phyloP scores from a whole-genome alignment of 1,139 yeast genomes.

The Lodderomyces beijingensis region DNA sequence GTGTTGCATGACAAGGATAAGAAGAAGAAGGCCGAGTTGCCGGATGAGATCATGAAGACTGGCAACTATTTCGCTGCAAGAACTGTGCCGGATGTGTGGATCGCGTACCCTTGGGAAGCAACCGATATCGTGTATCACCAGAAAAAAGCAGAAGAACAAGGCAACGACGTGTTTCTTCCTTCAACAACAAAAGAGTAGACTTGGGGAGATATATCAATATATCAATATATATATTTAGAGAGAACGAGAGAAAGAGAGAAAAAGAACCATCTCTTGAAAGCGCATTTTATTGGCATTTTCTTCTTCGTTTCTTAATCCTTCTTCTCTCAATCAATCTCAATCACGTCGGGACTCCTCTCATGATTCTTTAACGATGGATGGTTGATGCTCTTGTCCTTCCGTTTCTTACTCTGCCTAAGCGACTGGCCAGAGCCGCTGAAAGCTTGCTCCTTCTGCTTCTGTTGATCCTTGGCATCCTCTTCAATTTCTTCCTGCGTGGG shows the following conservation, averaged over 20 bases:
- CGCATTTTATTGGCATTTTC: not conserved
- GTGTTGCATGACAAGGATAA: slow-evolving; percentile 92
- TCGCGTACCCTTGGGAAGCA: slow-evolving; percentile 97
- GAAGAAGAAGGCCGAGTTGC: slow-evolving; percentile 78
- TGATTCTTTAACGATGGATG: slow-evolving; percentile 46
- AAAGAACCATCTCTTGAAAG: not conserved
- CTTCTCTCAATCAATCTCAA: slow-evolving; percentile 60
- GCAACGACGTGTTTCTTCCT: slow-evolving; percentile 45
- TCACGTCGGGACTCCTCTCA: slow-evolving; percentile 67
- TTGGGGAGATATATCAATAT: too few species aligned
- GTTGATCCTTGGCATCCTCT: slow-evolving; percentile 18
- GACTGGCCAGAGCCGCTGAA: slow-evolving; percentile 68
- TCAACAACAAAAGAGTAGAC: slow-evolving; percentile 15
- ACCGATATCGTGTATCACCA: slow-evolving; percentile 87
- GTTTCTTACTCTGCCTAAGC: slow-evolving; percentile 66
- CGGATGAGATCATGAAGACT: slow-evolving; percentile 55
- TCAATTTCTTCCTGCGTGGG: slow-evolving; percentile 49
- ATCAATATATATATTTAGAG: too few species aligned
- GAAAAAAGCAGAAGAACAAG: slow-evolving; percentile 74
- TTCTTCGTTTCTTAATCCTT: not conserved
- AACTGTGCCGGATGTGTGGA: slow-evolving; percentile 90
- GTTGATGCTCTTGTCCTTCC: slow-evolving; percentile 54
- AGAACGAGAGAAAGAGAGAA: slow-evolving; percentile 1
- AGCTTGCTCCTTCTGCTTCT: slow-evolving; percentile 16
- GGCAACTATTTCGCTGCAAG: slow-evolving; percentile 88